Conservation (phyloP, 2,329 filamentous ascomycete genomes). For the Monosporascus sp. region DNA sequence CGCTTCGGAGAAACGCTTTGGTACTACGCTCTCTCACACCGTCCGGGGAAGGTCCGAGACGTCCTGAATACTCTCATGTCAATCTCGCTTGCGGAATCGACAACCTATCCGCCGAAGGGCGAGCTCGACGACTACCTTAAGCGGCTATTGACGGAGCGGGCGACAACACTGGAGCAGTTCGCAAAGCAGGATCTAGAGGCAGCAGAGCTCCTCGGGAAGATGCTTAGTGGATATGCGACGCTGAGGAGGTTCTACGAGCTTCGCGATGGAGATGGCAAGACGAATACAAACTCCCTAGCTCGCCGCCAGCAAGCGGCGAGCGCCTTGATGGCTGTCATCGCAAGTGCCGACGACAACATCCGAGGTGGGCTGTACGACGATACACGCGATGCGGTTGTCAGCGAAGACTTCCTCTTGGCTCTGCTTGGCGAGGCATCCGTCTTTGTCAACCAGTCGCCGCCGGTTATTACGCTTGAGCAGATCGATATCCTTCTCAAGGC, state of each 20-base stretch:
- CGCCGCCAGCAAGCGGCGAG: conserved; percentile 65
- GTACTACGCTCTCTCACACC: conserved; percentile 85
- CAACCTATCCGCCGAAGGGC: conserved; percentile 65
- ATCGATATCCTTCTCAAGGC: conserved; percentile 61
- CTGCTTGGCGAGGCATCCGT: conserved; percentile 79
- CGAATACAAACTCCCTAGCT: conserved; percentile 44
- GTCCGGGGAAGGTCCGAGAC: conserved; percentile 71
- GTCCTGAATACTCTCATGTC: conserved; percentile 84
- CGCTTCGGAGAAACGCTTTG: conserved; percentile 82
- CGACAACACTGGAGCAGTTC: conserved; percentile 64
- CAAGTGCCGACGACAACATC: conserved; percentile 84
- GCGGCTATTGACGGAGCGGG: conserved; percentile 65
- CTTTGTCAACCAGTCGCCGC: conserved; percentile 57
- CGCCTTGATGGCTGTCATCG: conserved; percentile 76
- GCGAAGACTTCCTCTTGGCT: conserved; percentile 79
- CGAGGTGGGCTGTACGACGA: conserved; percentile 85
- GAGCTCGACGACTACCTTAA: conserved; percentile 71
- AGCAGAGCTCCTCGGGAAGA: conserved; percentile 74
- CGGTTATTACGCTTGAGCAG: conserved; percentile 62
- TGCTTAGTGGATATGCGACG: conserved; percentile 88
- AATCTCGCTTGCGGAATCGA: conserved; percentile 80
- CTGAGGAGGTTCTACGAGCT: conserved; percentile 85
- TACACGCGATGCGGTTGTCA: conserved; percentile 73
- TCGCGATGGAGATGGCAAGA: conserved; percentile 56
- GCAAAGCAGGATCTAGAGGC: conserved; percentile 74